Percentiles rank a stretch among this genome's conserved stretches.
Evolutionary conservation across 2,329 filamentous ascomycete species (phyloP).

Genomic region (Arthroderma sp.): DNA sequence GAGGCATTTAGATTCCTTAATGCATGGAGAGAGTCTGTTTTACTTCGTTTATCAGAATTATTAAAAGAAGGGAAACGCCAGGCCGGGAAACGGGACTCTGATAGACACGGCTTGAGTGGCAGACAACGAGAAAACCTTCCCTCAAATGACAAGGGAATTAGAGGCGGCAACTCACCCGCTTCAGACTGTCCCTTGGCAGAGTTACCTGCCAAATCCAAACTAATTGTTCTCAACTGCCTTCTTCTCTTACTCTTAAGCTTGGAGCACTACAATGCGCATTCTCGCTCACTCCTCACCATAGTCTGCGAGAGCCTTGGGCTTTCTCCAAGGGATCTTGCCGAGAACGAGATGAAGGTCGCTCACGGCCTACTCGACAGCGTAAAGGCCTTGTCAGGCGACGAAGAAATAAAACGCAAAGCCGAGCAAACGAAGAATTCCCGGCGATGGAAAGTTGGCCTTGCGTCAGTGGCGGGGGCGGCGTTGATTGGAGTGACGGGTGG

Average conservation of each 20-base stretch:
- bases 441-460: constrained; percentile 73
- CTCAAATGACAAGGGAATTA: background rate
- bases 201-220: constrained; percentile 31
- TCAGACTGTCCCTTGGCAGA: constrained; percentile 37
- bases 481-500: constrained; percentile 73
- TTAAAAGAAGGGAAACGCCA: constrained; percentile 32
- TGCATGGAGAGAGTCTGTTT: constrained; percentile 63
- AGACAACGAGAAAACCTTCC: too few species aligned
- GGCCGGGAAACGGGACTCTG: background rate
- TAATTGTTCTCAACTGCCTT: constrained; percentile 58
- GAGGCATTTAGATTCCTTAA: constrained; percentile 60
- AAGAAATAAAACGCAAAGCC: constrained; percentile 58
- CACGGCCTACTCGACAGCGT: constrained; percentile 61
- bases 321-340: constrained; percentile 48
- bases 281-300: constrained; percentile 57
- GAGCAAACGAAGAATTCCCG: constrained; percentile 53
- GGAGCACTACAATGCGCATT: constrained; percentile 63
- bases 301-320: constrained; percentile 60
- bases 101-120: background rate
- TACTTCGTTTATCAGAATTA: constrained; percentile 58
- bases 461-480: constrained; percentile 74
- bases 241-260: constrained; percentile 62
- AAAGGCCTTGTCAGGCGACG: constrained; percentile 62
- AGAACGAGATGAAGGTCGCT: constrained; percentile 64
- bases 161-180: background rate